A percentile compares a stretch with the other conserved stretches of the same genome.
Conservation (phyloP, 352 stramenopile genomes). For the Phytophthora rubi region DNA sequence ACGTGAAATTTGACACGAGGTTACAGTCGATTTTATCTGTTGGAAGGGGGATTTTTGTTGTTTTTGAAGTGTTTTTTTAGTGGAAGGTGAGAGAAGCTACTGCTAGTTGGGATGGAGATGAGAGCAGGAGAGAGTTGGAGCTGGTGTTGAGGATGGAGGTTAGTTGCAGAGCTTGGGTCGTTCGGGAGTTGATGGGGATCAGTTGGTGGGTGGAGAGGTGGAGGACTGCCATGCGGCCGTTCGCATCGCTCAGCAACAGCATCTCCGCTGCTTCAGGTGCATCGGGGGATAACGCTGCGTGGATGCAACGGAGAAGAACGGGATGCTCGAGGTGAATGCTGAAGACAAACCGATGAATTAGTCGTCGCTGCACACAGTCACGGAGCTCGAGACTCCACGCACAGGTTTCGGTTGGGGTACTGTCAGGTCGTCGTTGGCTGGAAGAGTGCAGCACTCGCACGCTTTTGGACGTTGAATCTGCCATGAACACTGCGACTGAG, state of each 20-base stretch:
- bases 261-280: slow-evolving; percentile 12
- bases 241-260: slow-evolving; percentile 33
- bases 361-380: slow-evolving; percentile 38
- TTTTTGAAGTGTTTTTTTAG: slow-evolving; percentile 4
- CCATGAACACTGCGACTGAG: slow-evolving; percentile 18
- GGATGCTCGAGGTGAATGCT: not conserved
- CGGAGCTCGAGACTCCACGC: slow-evolving; percentile 49
- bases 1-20: slow-evolving; percentile 15
- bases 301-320: slow-evolving; percentile 10
- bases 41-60: not conserved
- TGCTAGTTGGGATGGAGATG: slow-evolving; percentile 22
- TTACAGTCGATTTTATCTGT: not conserved
- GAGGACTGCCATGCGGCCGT: slow-evolving; percentile 34
- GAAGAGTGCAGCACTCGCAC: slow-evolving; percentile 30
- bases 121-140: slow-evolving; percentile 18
- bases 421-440: slow-evolving; percentile 1
- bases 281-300: slow-evolving; percentile 1
- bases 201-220: slow-evolving; percentile 24
- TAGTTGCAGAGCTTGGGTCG: slow-evolving; percentile 15
- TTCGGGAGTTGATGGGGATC: slow-evolving; percentile 25
- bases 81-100: slow-evolving; percentile 19
- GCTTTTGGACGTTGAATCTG: slow-evolving; percentile 6
- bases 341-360: slow-evolving; percentile 39
- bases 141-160: not conserved
- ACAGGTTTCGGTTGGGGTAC: not conserved